Evolutionary conservation across 441 rosid genomes (phyloP), one percentile per base, ranked within the genome.

Genomic region (Capsella rubella): DNA sequence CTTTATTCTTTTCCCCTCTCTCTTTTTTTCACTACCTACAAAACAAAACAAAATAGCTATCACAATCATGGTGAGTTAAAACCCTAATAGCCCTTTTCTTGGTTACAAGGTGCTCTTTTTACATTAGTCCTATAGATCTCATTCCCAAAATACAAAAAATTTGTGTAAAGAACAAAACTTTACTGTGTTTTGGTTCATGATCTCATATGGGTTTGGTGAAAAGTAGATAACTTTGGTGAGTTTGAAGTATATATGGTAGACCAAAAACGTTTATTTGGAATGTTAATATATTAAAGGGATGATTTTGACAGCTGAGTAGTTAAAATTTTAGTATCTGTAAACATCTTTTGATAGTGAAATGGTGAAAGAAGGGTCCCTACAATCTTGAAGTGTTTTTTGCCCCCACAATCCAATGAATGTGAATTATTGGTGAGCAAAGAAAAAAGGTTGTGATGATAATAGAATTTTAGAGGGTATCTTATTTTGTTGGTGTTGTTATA

Each of bases 351-450:
- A 63, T 63, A 45, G 15, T 43, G 67, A 63, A 45, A 45, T 63
- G 67, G 67, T 61, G 52, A 42, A 43, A 18, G 18, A 29, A 10
- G 52, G 82, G 82, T 54, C 86, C 86, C 81, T 82, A 75, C 77
- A 39, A 21, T 77, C 73, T 69, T 64, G 16, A 42, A 72, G 51
- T 73, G 35, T 40, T 40, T 52, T 21, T 68, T n/a, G 60, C 77
- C 76, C 78, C 76, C 78, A 68, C 74, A 43, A 28, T 62, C 72
- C 18, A 67, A 67, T 59, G 58, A 63, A 27, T 74, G 76, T 70
- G 78, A 81, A 85, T 85, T 84, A 83, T 86, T 81, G 88, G 58
- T 73, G 71, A 65, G 66, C 40, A 45, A 13, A 21, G 25, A 21
- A 10, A 18, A 1, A 54, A 67, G 72, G 74, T 32, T 69, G 43